These are phyloP conservation scores for thale cress (Arabidopsis thaliana) DNA, from an alignment of 345 rosid genomes.

Conservation along the genomic window TAIR10.1 NC_003070.9:24420501-24421000, in stretches of 20 bases:
- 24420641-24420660: constrained; percentile 80
- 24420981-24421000: constrained; percentile 15
- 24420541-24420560: constrained; percentile 3
- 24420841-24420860: neutral
- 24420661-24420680: constrained; percentile 80
- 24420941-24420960: neutral
- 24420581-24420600: neutral
- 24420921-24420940: too few relatives aligned
- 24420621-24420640: constrained; percentile 68
- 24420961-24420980: neutral
- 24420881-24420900: too few relatives aligned
- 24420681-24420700: constrained; percentile 83
- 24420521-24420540: constrained; percentile 70
- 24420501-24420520: constrained; percentile 87
- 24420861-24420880: neutral
- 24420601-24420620: neutral
- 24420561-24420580: neutral
- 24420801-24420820: constrained; percentile 67
- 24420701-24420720: constrained; percentile 77
- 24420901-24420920: too few relatives aligned
- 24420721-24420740: constrained; percentile 80
- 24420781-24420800: constrained; percentile 59
- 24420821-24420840: too few relatives aligned
- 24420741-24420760: constrained; percentile 69
- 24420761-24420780: constrained; percentile 69